Conservation (phyloP, 352 stramenopile genomes). For the Peronospora belbahrii region DNA sequence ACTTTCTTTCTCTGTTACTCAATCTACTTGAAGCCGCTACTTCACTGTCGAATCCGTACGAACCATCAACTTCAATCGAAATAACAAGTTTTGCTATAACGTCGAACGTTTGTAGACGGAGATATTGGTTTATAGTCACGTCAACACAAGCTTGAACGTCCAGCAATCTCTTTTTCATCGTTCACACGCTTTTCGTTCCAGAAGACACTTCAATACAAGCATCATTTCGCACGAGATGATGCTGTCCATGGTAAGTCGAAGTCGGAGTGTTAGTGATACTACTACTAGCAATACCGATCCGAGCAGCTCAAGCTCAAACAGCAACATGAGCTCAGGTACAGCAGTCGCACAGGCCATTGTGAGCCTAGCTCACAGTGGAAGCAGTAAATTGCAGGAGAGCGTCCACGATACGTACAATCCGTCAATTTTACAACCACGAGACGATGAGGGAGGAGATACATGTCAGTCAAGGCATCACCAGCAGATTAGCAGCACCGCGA, state of each 20-base stretch:
- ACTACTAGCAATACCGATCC: constrained; percentile 10
- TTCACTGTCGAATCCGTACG: constrained; percentile 34
- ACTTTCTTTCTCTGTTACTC: constrained; percentile 29
- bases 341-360: constrained; percentile 28
- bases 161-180: background rate
- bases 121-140: constrained; percentile 5
- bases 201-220: constrained; percentile 7
- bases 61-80: constrained; percentile 82
- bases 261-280: constrained; percentile 13
- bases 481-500: constrained; percentile 19
- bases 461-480: constrained; percentile 8
- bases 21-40: constrained; percentile 52
- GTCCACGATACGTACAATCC: constrained; percentile 2
- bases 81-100: background rate
- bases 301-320: constrained; percentile 5
- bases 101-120: too few relatives aligned
- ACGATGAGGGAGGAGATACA: constrained; percentile 10
- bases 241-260: constrained; percentile 57
- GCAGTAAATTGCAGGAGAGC: constrained; percentile 7
- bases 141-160: constrained; percentile 20
- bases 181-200: background rate
- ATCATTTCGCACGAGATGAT: constrained; percentile 32
- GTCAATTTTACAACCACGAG: constrained; percentile 14
- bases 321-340: constrained; percentile 18
- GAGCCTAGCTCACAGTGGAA: constrained; percentile 20